Conservation (phyloP, 2,329 filamentous ascomycete species). For the Trichoderma koningiopsis region DNA sequence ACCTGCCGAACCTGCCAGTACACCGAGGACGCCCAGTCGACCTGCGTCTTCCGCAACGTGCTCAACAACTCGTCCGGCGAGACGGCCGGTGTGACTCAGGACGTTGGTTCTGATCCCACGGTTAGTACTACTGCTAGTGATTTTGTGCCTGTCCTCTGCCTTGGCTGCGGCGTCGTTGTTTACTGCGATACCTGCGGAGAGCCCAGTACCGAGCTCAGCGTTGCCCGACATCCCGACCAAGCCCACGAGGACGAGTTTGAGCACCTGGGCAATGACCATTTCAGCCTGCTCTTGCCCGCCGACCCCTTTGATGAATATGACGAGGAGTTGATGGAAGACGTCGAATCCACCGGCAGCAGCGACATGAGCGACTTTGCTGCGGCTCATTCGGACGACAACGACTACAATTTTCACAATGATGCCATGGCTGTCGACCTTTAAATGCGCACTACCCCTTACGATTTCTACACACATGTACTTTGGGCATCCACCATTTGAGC, state of each 20-base stretch:
- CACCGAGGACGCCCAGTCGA: slow-evolving; percentile 80
- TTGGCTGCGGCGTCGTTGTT: slow-evolving; percentile 50
- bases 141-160: slow-evolving; percentile 47
- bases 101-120: slow-evolving; percentile 97
- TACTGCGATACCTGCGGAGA: slow-evolving; percentile 46
- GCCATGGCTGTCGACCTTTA: slow-evolving; percentile 32
- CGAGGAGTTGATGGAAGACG: slow-evolving; percentile 41
- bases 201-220: slow-evolving; percentile 32
- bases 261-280: slow-evolving; percentile 38
- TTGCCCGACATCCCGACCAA: slow-evolving; percentile 28
- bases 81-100: slow-evolving; percentile 95
- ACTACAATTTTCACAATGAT: slow-evolving; percentile 32
- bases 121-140: slow-evolving; percentile 75
- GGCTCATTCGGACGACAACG: slow-evolving; percentile 22
- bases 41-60: slow-evolving; percentile 94
- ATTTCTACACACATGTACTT: not conserved
- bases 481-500: not conserved
- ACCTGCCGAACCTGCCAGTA: slow-evolving; percentile 95
- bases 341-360: slow-evolving; percentile 30
- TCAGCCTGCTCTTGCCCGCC: slow-evolving; percentile 34
- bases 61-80: slow-evolving; percentile 90
- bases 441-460: not conserved
- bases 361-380: slow-evolving; percentile 26
- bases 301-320: slow-evolving; percentile 44
- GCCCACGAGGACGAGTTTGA: slow-evolving; percentile 19